A percentile compares a stretch with the other conserved stretches of the same genome.
phyloP scores from a whole-genome alignment of 164 flowering plant genomes.

The Chimonanthus salicifolius region DNA sequence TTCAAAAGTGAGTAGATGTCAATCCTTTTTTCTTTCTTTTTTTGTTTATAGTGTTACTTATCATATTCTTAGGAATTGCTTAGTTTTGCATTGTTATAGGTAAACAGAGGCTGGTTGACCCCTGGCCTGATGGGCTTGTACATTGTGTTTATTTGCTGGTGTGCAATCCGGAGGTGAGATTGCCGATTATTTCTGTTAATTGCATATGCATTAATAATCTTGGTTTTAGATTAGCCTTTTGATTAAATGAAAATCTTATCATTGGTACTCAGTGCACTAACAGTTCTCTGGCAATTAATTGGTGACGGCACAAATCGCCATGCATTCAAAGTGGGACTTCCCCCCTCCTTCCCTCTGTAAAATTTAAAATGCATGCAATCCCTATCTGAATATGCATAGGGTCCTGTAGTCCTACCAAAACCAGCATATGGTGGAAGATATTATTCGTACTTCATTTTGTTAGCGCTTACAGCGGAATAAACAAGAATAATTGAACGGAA shows the following conservation, averaged over 20 bases:
- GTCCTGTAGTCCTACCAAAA: neutral
- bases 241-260: neutral
- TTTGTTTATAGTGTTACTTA: neutral
- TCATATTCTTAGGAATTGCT: neutral
- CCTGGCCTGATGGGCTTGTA: constrained; percentile 95
- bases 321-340: neutral
- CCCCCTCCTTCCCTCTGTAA: neutral
- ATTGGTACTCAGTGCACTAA: neutral
- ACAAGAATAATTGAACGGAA: too few species aligned
- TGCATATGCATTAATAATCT: neutral
- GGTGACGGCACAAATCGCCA: too few species aligned
- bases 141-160: constrained; percentile 86
- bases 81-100: constrained; percentile 28
- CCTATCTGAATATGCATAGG: neutral
- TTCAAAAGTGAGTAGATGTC: constrained; percentile 48
- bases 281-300: neutral
- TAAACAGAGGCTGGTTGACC: constrained; percentile 66
- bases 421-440: neutral
- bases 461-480: too few species aligned
- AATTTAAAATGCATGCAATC: neutral
- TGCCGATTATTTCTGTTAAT: neutral
- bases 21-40: neutral
- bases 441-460: neutral
- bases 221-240: neutral
- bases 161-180: constrained; percentile 75